These are phyloP conservation scores for Alopecurus myosuroides DNA, from an alignment of 176 grass and related monocot genomes.

Conservation along the genomic window DNA sequence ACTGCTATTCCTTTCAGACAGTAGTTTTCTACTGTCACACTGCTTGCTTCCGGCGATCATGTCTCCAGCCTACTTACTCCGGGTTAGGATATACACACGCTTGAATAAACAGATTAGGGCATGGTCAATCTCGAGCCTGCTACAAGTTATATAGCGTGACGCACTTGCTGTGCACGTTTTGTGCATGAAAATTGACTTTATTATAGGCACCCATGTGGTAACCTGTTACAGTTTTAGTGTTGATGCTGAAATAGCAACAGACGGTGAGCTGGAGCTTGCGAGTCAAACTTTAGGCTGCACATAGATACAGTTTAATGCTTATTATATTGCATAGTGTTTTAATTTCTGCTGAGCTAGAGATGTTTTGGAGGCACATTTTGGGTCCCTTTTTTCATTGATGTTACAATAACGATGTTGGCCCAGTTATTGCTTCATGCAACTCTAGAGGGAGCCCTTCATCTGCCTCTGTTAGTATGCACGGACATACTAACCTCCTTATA, in stretches of 20 bases:
- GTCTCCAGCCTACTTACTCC: neutral
- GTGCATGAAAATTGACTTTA: neutral
- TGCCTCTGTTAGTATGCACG: neutral
- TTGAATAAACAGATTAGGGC: neutral
- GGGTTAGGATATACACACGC: neutral
- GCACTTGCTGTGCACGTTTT: neutral
- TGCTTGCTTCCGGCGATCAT: neutral
- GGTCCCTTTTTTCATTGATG: neutral
- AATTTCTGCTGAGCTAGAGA: neutral
- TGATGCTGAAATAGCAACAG: neutral
- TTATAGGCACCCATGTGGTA: neutral
- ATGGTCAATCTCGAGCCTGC: neutral
- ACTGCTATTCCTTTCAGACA: neutral
- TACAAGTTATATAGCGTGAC: neutral
- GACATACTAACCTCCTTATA: neutral
- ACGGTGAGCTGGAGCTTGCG: neutral
- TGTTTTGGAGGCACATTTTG: neutral
- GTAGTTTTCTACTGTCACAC: neutral
- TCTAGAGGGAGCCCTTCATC: neutral
- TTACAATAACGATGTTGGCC: neutral
- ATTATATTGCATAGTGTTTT: neutral
- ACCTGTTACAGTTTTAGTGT: neutral
- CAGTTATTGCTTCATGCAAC: neutral
- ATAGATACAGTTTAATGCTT: neutral
- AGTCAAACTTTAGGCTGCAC: neutral